Evolutionary conservation across 345 rosid species (phyloP), one percentile per base, ranked within the genome.

Genomic region (Arabidopsis suecica): DNA sequence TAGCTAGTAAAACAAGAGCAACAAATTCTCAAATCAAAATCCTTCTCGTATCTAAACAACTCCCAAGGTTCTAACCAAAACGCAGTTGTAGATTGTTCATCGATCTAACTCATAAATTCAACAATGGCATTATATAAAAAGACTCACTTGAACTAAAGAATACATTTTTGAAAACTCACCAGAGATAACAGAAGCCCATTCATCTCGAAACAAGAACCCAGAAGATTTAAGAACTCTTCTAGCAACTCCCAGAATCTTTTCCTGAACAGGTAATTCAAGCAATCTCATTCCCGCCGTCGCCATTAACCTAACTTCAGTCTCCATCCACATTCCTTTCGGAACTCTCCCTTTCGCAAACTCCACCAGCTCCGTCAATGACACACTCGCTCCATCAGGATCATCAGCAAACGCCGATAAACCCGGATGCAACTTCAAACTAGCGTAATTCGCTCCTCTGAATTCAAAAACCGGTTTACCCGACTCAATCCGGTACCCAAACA

Each of bases 241-340:
- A 38, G 88, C 81, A 22, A 84, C 80, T 36, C 73, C 80, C 72
- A 92, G 72, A 68, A 95, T 87, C 84, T 65, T 74, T 4, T 80
- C 83, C 65, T 86, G 97, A 60, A 80, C 82, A 40, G 66, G 68
- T 28, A 63, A 38, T 23, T 86, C 88, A 51, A 94, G 83, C 83
- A 94, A 75, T 73, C 98, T 80, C 89, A 94, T 63, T 70, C 98
- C 98, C 2, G 97, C 98, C 1, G 98, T 94, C 5, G 96, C 96
- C 98, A 91, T 91, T 49, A 94, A 67, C 89, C 93, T 74, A 54
- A 94, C 84, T 68, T 90, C 95, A 18, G 97, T 91, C 71, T 87
- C 83, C 6, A 68, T 79, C 97, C 95, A 86, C 67, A 81, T 30
- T 36, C 82, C 88, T 37, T 50, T 70, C 7, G 98, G 96, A 45